A percentile compares a stretch with the other conserved stretches of the same genome.
Evolutionary conservation across 169 alveolate species (phyloP).

Genomic region (Plasmodium coatneyi): DNA sequence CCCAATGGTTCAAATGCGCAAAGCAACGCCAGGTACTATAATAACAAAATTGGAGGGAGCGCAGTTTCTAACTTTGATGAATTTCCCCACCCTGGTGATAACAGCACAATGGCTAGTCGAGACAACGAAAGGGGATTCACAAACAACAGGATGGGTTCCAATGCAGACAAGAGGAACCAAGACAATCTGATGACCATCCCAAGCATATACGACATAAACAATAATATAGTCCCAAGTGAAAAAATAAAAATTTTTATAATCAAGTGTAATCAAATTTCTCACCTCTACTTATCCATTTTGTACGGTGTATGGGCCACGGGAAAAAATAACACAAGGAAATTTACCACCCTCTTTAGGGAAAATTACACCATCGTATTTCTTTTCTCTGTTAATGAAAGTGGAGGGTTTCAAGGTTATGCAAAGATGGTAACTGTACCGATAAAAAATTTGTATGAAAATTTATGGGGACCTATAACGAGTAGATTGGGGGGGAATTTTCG

Average conservation of each 20-base stretch:
- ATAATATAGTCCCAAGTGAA: background rate
- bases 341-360: conserved; percentile 76
- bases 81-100: background rate
- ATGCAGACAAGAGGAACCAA: background rate
- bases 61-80: background rate
- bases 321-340: conserved; percentile 77
- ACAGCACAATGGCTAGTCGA: background rate
- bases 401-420: conserved; percentile 89
- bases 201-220: conserved; percentile 30
- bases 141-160: background rate
- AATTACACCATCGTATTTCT: conserved; percentile 83
- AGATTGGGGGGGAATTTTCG: conserved; percentile 87
- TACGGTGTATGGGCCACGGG: conserved; percentile 89
- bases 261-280: conserved; percentile 83
- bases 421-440: conserved; percentile 84
- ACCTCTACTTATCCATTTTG: conserved; percentile 82
- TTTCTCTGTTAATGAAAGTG: conserved; percentile 88
- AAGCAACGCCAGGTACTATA: background rate
- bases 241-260: conserved; percentile 81
- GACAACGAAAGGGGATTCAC: conserved; percentile 2
- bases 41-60: no score
- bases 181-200: conserved; percentile 21
- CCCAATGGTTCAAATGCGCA: background rate
- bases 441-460: conserved; percentile 77
- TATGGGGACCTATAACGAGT: conserved; percentile 85